A percentile compares a stretch with the other conserved stretches of the same genome.
Conservation (phyloP, 805 yeast species). For the Cyberlindnera euphorbiiphila region DNA sequence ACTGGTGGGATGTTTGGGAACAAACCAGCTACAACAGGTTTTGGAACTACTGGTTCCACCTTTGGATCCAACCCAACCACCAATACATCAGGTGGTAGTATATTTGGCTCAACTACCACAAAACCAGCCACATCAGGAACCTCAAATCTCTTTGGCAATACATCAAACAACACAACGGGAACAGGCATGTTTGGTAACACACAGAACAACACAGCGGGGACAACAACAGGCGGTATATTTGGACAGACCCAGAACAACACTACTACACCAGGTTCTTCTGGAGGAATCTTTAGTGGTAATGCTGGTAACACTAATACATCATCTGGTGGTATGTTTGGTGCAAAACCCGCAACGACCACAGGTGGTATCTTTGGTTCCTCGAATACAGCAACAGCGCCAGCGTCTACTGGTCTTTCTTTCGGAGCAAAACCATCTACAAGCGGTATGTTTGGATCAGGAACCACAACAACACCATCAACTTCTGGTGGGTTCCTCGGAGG, state of each 20-base stretch:
- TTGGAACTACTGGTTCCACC: constrained; percentile 28
- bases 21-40: constrained; percentile 4
- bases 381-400: not conserved
- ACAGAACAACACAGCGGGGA: constrained; percentile 1
- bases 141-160: constrained; percentile 33
- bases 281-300: constrained; percentile 37
- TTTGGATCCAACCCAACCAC: constrained; percentile 4
- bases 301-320: constrained; percentile 6
- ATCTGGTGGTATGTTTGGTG: constrained; percentile 34
- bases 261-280: not conserved
- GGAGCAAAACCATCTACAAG: constrained; percentile 8
- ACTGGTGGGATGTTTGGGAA: constrained; percentile 33
- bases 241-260: constrained; percentile 2
- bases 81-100: not conserved
- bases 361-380: constrained; percentile 11
- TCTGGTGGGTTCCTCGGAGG: constrained; percentile 32
- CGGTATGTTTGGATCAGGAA: constrained; percentile 17
- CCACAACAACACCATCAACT: constrained; percentile 8
- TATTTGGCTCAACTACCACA: too few species aligned
- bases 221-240: constrained; percentile 2
- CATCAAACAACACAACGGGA: constrained; percentile 19
- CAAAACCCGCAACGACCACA: constrained; percentile 1
- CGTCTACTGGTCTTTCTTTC: constrained; percentile 14
- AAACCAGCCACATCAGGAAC: constrained; percentile 14
- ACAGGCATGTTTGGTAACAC: constrained; percentile 1